Evolutionary conservation across 2,329 filamentous ascomycete species (phyloP), one percentile per base, ranked within the genome.

Genomic region (Coleophoma cylindrospora): DNA sequence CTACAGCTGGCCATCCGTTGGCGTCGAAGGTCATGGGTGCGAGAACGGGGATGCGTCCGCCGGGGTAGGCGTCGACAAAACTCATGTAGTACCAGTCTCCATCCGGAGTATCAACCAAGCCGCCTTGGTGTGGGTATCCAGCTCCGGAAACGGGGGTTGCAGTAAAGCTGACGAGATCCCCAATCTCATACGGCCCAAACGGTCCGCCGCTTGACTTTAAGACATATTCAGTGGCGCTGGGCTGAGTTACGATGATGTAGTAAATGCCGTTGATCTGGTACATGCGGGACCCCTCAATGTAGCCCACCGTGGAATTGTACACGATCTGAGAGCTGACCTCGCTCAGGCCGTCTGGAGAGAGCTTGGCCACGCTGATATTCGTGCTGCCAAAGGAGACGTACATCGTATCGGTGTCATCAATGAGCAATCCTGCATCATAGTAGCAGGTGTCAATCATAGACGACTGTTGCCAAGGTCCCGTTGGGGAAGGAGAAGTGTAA

Each of bases 31-130:
- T 71, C 1, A 83, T 60, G 0, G 79, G 79, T 0, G 80, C 79
- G 3, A 81, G 64, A 2, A 81, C 76, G 0, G 81, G 81, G 11
- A 81, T 71, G 19, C 79, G 71, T 0, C 80, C 81, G 4, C 70
- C 74, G 0, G 81, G 80, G 52, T 80, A 83, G 0, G 72, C 69
- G 60, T 76, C 75, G 4, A 74, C 66, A 60, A 83, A 84, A 0
- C 76, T 72, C 63, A 82, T 75, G 54, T 77, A 84, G 59, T 79
- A 81, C 79, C 80, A 84, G 12, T 75, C 66, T 0, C 75, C 76
- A 12, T 70, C 61, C 0, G 71, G 68, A 0, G 76, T 79, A 47
- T 77, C 66, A 4, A 84, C 70, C 2, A 84, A 64, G 17, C 76
- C 74, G 1, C 80, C 80, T 59, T 84, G 81, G 55, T 82, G 75